Percentiles rank a stretch among this genome's conserved stretches.
phyloP scores from a whole-genome alignment of 2,329 filamentous ascomycete species.

The Paecilomyces niveus region DNA sequence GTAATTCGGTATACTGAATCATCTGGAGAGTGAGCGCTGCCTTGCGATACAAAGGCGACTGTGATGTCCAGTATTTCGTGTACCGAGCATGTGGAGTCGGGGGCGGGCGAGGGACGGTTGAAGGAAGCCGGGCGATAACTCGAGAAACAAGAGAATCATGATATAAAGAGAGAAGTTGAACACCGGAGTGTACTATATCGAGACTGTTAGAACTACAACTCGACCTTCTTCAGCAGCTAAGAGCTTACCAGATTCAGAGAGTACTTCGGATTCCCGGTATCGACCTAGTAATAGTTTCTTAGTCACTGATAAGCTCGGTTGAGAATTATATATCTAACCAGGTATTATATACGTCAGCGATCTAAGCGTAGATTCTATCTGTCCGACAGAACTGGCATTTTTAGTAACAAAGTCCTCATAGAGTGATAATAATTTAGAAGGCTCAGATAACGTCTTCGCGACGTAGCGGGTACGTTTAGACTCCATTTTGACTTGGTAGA shows the following conservation, averaged over 20 bases:
- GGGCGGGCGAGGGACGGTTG: slow-evolving; percentile 42
- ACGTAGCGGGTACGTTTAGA: slow-evolving; percentile 14
- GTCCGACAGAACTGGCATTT: slow-evolving; percentile 86
- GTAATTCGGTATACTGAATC: slow-evolving; percentile 86
- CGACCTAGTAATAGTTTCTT: slow-evolving; percentile 24
- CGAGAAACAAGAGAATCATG: slow-evolving; percentile 79
- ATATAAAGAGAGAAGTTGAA: slow-evolving; percentile 85
- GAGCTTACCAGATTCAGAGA: slow-evolving; percentile 69
- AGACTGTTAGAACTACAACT: neutral
- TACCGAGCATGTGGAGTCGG: slow-evolving; percentile 56
- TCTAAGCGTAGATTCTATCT: slow-evolving; percentile 87
- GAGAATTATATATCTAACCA: slow-evolving; percentile 35
- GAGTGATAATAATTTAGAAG: slow-evolving; percentile 32
- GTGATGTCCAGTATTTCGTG: slow-evolving; percentile 56
- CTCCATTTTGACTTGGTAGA: slow-evolving; percentile 20
- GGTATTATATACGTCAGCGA: slow-evolving; percentile 95
- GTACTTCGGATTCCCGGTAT: slow-evolving; percentile 74
- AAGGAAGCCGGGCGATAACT: slow-evolving; percentile 51
- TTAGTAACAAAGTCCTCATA: slow-evolving; percentile 78
- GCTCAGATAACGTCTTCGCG: slow-evolving; percentile 13
- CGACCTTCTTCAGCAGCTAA: slow-evolving; percentile 13
- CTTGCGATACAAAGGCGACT: slow-evolving; percentile 65
- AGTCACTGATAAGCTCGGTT: neutral
- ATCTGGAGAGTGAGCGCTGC: slow-evolving; percentile 79
- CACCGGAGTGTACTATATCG: slow-evolving; percentile 64